phyloP scores from a whole-genome alignment of 2,329 filamentous ascomycete genomes.

The Fusarium chaquense region DNA sequence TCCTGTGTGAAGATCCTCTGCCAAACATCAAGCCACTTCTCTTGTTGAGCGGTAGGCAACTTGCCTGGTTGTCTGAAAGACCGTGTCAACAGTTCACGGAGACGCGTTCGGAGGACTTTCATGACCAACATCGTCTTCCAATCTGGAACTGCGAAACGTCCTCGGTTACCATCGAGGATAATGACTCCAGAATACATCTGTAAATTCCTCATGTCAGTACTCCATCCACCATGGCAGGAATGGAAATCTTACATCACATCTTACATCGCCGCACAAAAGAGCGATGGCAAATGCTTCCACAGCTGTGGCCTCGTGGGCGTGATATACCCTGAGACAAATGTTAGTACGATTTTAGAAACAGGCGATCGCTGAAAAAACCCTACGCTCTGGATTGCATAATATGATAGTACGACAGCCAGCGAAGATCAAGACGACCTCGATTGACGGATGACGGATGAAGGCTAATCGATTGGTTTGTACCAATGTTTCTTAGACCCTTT shows the following conservation, averaged over 20 bases:
- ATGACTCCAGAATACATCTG: slow-evolving; percentile 89
- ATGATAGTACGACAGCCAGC: slow-evolving; percentile 94
- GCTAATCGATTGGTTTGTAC: slow-evolving; percentile 91
- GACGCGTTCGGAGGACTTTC: slow-evolving; percentile 78
- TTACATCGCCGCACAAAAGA: slow-evolving; percentile 87
- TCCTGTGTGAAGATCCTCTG: slow-evolving; percentile 74
- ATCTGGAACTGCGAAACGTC: slow-evolving; percentile 84
- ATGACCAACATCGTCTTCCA: slow-evolving; percentile 94
- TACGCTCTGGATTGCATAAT: slow-evolving; percentile 93
- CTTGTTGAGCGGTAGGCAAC: slow-evolving; percentile 72
- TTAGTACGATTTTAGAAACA: slow-evolving; percentile 20
- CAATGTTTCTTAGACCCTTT: slow-evolving; percentile 89
- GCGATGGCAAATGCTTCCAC: slow-evolving; percentile 86
- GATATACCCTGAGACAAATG: slow-evolving; percentile 72
- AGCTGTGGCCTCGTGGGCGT: slow-evolving; percentile 88
- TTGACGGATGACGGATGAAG: slow-evolving; percentile 92
- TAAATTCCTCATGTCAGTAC: slow-evolving; percentile 2
- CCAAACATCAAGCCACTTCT: slow-evolving; percentile 81
- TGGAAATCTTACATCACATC: slow-evolving; percentile 75
- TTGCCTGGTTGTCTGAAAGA: slow-evolving; percentile 77
- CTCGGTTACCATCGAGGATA: slow-evolving; percentile 86
- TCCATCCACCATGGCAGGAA: background rate
- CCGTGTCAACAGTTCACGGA: slow-evolving; percentile 80
- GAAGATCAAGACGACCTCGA: slow-evolving; percentile 73
- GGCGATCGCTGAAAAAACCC: slow-evolving; percentile 48